phyloP scores from a whole-genome alignment of 768 basidiomycete genomes.

The Thelephora aurantiotincta region DNA sequence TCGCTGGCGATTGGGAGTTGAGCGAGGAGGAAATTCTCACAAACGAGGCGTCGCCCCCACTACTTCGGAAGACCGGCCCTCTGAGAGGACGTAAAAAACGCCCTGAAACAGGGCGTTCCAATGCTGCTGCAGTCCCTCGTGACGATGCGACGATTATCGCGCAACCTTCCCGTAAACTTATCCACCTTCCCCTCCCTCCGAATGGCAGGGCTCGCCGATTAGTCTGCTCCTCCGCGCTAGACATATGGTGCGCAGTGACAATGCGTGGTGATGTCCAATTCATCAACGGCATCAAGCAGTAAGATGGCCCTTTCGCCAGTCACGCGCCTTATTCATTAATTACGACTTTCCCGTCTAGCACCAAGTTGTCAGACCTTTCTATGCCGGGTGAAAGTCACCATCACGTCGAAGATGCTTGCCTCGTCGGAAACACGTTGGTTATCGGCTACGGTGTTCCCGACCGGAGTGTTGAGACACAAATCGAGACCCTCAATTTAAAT shows the following conservation, averaged over 20 bases:
- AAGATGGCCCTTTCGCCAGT: not conserved
- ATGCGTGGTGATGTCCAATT: constrained; percentile 18
- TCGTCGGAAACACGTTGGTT: constrained; percentile 25
- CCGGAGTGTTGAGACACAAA: not conserved
- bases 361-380: constrained; percentile 12
- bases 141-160: no score
- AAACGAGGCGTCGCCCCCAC: no score
- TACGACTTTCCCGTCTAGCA: not conserved
- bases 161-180: not conserved
- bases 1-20: no score
- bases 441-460: constrained; percentile 21
- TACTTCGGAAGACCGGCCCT: no score
- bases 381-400: constrained; percentile 22
- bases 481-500: not conserved
- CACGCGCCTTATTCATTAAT: no score
- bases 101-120: no score
- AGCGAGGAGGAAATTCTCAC: no score
- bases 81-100: no score
- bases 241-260: constrained; percentile 7
- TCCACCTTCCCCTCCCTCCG: not conserved
- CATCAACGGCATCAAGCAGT: constrained; percentile 12
- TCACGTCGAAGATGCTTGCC: constrained; percentile 33
- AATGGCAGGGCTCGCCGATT: not conserved
- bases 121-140: no score
- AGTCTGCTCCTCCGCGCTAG: not conserved